Evolutionary conservation across 257 asterid genomes (phyloP).

Genomic region (Rauvolfia tetraphylla): DNA sequence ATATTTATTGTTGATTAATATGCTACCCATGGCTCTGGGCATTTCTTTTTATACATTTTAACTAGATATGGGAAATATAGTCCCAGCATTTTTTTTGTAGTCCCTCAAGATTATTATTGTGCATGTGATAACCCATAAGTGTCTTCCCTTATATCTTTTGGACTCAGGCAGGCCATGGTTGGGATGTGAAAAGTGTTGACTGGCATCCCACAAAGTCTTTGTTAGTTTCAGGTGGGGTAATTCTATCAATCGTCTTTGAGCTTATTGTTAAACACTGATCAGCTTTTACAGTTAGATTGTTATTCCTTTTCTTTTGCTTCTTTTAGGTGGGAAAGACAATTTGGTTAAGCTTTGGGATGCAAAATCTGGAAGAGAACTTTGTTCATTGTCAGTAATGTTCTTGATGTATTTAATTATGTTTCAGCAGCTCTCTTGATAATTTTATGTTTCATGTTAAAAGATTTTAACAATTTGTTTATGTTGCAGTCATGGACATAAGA

Average conservation of each 20-base stretch:
- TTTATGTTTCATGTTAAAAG: background rate
- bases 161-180: conserved; percentile 99
- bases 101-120: background rate
- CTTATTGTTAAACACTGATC: background rate
- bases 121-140: conserved; percentile 49
- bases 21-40: background rate
- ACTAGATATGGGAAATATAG: background rate
- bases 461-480: conserved; percentile 6
- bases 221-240: conserved; percentile 71
- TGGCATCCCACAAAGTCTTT: conserved; percentile 99
- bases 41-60: background rate
- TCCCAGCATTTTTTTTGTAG: background rate
- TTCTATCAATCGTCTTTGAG: background rate
- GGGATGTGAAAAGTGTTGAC: conserved; percentile 99
- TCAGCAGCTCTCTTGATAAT: background rate
- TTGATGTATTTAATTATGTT: conserved; percentile 1
- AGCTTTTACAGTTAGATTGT: background rate
- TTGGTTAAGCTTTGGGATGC: conserved; percentile 99
- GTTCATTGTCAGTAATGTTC: conserved; percentile 68
- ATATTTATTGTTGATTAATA: background rate
- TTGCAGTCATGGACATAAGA: conserved; percentile 96
- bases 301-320: conserved; percentile 23
- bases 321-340: conserved; percentile 93
- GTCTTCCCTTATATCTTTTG: conserved; percentile 45
- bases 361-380: conserved; percentile 87